Evolutionary conservation across 495 filamentous ascomycete species (phyloP).

Genomic region (Parathielavia hyrcaniae): DNA sequence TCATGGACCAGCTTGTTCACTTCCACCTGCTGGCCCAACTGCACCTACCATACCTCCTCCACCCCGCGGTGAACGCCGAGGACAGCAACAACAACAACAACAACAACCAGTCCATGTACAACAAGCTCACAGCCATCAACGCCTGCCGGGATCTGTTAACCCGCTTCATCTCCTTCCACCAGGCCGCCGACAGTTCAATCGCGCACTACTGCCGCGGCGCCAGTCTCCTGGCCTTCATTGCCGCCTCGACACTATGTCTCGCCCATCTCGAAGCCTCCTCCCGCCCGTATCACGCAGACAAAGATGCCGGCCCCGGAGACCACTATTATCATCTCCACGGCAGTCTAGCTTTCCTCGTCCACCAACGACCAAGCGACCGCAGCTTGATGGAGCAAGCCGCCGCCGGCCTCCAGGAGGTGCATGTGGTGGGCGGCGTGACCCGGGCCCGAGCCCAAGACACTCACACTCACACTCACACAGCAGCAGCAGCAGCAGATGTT

Average conservation of each 20-base stretch:
- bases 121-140: slow-evolving; percentile 33
- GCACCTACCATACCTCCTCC: slow-evolving; percentile 36
- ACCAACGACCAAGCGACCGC: slow-evolving; percentile 41
- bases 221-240: slow-evolving; percentile 38
- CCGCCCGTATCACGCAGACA: slow-evolving; percentile 15
- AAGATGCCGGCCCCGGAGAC: not conserved
- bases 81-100: slow-evolving; percentile 2
- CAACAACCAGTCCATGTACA: slow-evolving; percentile 29
- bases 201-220: slow-evolving; percentile 34
- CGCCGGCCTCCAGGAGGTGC: slow-evolving; percentile 32
- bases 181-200: slow-evolving; percentile 15
- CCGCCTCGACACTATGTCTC: slow-evolving; percentile 32
- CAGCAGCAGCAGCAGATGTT: too few species aligned
- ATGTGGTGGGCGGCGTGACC: slow-evolving; percentile 1
- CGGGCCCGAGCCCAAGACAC: too few species aligned
- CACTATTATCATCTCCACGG: slow-evolving; percentile 13
- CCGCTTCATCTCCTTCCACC: slow-evolving; percentile 36
- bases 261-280: slow-evolving; percentile 29
- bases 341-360: slow-evolving; percentile 27
- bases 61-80: not conserved
- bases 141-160: slow-evolving; percentile 37
- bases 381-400: slow-evolving; percentile 40
- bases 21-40: slow-evolving; percentile 33
- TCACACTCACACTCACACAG: too few species aligned
- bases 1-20: slow-evolving; percentile 34